phyloP scores from a whole-genome alignment of 2,329 filamentous ascomycete genomes.

The Phyllosticta citrichinensis region DNA sequence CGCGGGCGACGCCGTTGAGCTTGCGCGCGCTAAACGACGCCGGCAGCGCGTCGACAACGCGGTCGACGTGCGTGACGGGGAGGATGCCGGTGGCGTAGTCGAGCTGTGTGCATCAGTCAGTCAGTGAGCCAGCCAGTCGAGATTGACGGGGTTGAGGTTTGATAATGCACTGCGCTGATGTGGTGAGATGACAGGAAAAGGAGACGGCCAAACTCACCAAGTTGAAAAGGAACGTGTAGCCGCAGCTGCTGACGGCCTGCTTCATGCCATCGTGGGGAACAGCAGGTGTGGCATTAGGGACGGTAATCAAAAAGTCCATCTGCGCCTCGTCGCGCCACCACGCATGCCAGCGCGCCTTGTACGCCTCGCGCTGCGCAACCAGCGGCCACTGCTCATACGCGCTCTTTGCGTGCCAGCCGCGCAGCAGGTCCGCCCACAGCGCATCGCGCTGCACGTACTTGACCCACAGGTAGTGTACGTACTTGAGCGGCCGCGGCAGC shows the following conservation, averaged over 20 bases:
- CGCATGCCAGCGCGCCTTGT: constrained; percentile 67
- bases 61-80: constrained; percentile 77
- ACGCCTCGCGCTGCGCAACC: constrained; percentile 65
- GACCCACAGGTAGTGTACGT: constrained; percentile 83
- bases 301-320: constrained; percentile 69
- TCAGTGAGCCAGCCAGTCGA: background rate
- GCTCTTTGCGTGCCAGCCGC: constrained; percentile 62
- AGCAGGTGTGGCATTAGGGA: constrained; percentile 84
- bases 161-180: background rate
- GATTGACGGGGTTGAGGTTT: too few species aligned
- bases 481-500: constrained; percentile 65
- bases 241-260: constrained; percentile 74
- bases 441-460: constrained; percentile 67
- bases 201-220: constrained; percentile 43
- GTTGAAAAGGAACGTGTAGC: constrained; percentile 92
- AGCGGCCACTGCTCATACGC: constrained; percentile 75
- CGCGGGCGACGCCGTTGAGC: constrained; percentile 69
- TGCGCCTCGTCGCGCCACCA: constrained; percentile 65
- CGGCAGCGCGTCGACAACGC: constrained; percentile 55
- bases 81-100: constrained; percentile 79
- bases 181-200: background rate
- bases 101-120: constrained; percentile 40
- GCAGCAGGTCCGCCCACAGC: constrained; percentile 69
- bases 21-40: constrained; percentile 48
- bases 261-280: constrained; percentile 81